Conservation (phyloP, 2,329 filamentous ascomycete genomes). For the Didymellaceae sp. region DNA sequence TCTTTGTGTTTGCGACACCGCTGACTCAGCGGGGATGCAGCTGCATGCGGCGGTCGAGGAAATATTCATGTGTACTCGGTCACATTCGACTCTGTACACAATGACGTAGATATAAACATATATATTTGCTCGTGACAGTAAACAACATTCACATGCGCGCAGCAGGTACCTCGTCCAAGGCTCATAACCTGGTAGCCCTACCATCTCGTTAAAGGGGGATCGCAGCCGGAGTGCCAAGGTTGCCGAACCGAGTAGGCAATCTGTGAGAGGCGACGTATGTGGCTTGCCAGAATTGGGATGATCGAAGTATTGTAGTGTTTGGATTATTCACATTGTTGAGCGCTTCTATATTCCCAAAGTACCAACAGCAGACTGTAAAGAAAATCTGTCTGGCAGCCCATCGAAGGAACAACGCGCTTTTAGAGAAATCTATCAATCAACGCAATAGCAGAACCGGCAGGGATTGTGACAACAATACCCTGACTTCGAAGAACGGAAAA, state of each 20-base stretch:
- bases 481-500: conserved; percentile 8
- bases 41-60: conserved; percentile 6
- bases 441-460: background rate
- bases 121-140: background rate
- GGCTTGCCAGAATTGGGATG: background rate
- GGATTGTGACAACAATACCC: background rate
- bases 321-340: background rate
- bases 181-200: background rate
- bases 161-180: no score
- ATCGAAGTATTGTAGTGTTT: background rate
- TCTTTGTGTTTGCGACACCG: conserved; percentile 8
- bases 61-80: no score
- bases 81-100: background rate
- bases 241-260: conserved; percentile 3
- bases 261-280: background rate
- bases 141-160: no score
- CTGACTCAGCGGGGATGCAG: conserved; percentile 6
- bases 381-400: background rate
- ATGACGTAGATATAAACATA: background rate
- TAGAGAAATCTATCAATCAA: background rate
- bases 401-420: background rate
- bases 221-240: conserved; percentile 1
- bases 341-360: background rate
- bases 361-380: no score
- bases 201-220: background rate